Evolutionary conservation across 1,139 yeast genomes (phyloP).

Genomic region (Suhomyces chickasaworum): DNA sequence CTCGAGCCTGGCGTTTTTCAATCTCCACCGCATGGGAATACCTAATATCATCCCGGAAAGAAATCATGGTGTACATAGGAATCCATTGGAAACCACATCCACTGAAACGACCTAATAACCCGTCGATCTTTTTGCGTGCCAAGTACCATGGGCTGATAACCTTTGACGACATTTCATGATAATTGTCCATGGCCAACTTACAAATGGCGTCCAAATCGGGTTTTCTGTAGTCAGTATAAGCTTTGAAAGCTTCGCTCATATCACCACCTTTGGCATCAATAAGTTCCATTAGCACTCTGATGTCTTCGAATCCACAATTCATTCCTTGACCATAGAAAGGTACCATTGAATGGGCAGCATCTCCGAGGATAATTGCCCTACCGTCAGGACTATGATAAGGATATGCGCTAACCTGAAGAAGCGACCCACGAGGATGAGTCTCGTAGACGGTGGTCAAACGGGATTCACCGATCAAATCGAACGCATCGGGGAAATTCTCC

Average conservation of each 20-base stretch:
- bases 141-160: conserved; percentile 69
- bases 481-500: conserved; percentile 73
- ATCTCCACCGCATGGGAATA: conserved; percentile 71
- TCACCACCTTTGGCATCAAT: conserved; percentile 48
- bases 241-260: conserved; percentile 53
- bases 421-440: conserved; percentile 71
- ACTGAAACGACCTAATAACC: conserved; percentile 54
- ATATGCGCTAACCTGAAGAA: conserved; percentile 65
- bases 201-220: conserved; percentile 74
- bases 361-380: conserved; percentile 74
- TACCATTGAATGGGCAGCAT: conserved; percentile 96
- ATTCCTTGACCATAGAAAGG: conserved; percentile 97
- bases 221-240: conserved; percentile 60
- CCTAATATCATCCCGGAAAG: conserved; percentile 80
- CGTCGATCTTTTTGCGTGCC: conserved; percentile 69
- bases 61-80: conserved; percentile 90
- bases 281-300: conserved; percentile 61
- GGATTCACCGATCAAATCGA: conserved; percentile 62
- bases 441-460: conserved; percentile 54
- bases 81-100: conserved; percentile 63
- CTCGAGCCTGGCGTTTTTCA: conserved; percentile 51
- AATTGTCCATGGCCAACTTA: conserved; percentile 77
- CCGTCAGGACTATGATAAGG: conserved; percentile 71
- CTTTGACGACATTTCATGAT: conserved; percentile 83
- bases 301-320: conserved; percentile 96